Conservation (phyloP, 345 rosid genomes). For the Bruguiera parviflora region DNA sequence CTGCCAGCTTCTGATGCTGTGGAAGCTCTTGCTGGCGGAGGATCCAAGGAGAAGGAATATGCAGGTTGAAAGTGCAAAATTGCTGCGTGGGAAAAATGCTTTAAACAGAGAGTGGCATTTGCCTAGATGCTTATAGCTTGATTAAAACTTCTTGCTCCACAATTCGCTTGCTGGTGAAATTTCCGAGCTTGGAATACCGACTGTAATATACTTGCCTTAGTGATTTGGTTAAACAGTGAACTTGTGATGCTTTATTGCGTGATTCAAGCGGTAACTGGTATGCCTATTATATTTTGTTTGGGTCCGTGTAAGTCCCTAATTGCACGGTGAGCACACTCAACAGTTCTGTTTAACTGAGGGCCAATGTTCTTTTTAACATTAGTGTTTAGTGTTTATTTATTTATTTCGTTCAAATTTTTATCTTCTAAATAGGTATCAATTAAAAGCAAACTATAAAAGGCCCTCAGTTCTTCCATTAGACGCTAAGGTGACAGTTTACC, state of each 20-base stretch:
- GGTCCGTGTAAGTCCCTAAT: no score
- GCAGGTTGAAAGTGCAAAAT: not conserved
- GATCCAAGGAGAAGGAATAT: constrained; percentile 36
- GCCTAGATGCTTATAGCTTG: constrained; percentile 4
- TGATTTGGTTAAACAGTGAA: constrained; percentile 12
- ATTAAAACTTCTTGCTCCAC: not conserved
- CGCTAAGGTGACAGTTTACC: no score
- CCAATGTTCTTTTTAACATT: no score
- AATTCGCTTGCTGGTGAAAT: constrained; percentile 7
- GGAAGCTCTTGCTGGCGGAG: constrained; percentile 27
- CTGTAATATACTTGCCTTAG: constrained; percentile 6
- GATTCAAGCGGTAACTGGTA: not conserved
- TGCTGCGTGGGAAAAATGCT: not conserved
- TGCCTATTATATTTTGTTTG: not conserved
- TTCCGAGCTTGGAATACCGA: constrained; percentile 12
- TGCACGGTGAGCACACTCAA: no score
- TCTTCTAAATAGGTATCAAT: no score
- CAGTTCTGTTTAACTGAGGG: no score
- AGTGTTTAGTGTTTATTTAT: no score
- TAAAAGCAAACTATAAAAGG: no score
- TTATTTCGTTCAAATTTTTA: no score
- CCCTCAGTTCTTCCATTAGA: no score
- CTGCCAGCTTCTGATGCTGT: constrained; percentile 26
- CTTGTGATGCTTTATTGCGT: constrained; percentile 3
- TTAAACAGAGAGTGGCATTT: constrained; percentile 8